Base-by-base conservation (phyloP, 2,329 filamentous ascomycete genomes). In the Venturia carpophila region DNA sequence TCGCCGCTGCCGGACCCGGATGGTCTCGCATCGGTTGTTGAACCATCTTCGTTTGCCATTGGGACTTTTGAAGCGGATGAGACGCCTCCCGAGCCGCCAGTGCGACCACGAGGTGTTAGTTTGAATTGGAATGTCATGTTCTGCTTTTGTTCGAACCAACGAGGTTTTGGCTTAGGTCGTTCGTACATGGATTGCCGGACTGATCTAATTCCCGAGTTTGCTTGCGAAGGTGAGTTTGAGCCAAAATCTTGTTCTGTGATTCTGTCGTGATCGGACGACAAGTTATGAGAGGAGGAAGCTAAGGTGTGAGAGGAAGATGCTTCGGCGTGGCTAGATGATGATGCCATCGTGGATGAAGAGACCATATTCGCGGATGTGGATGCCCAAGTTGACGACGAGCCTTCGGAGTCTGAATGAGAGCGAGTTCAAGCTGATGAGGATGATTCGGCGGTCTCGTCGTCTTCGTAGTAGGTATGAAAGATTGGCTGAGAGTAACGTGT, bases 91-190 rank as follows among this genome's bases (percentile, higher is more conserved):
- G 47, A 11, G 15, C 43, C 61, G 4, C 43, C 21, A 15, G 47
- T n/a, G 15, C 43, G 47, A 24, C 42, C 34, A n/a, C 56, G 55
- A 9, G 64, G 64, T 15, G 64, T 61, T 24, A 65, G 64, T 43
- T 61, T 62, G 56, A 65, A 65, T 47, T 61, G 52, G 34, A 65
- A 65, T 19, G 64, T 61, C 37, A 65, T 61, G 41, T 39, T 61
- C 9, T 65, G 19, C 30, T 34, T 55, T n/a, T 56, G 39, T 11
- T 65, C 64, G 56, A 65, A 65, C 64, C 64, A 65, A 2, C 55
- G 37, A 17, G 52, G 37, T 19, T 41, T 56, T 37, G 47, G 47
- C 37, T 30, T 37, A 5, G 27, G n/a, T 34, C 6, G 58, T 39
- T 65, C 34, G 19, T 37, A 24, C 27, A 62, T 45, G 15, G 47